Percentiles rank a stretch among this genome's conserved stretches.
phyloP scores from a whole-genome alignment of 108 stramenopile genomes.

The Aurantiochytrium sp. region DNA sequence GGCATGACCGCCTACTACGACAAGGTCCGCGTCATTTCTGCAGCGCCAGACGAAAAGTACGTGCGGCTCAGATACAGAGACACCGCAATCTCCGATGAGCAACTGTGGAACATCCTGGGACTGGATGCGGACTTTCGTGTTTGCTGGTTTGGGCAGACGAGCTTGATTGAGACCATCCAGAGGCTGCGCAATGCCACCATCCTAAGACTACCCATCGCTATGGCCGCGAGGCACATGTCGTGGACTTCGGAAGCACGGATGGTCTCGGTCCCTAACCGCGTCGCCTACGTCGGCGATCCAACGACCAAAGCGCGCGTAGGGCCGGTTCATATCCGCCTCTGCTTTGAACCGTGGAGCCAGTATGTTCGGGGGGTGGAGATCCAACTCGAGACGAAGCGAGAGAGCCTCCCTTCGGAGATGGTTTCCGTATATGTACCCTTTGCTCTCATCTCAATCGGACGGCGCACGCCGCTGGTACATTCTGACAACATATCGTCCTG shows the following conservation, averaged over 20 bases:
- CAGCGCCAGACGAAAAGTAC: neutral
- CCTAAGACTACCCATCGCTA: too few species aligned
- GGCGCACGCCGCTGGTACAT: neutral
- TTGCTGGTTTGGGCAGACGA: neutral
- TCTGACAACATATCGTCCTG: neutral
- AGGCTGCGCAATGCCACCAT: neutral
- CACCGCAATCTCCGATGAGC: neutral
- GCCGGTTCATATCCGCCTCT: neutral
- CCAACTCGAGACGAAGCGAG: constrained; percentile 7
- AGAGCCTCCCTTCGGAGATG: neutral
- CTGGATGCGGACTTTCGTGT: neutral
- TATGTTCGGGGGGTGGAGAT: neutral
- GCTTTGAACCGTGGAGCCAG: constrained; percentile 10
- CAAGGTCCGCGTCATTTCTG: neutral
- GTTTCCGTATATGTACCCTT: neutral
- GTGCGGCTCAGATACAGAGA: neutral
- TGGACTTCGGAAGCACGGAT: neutral
- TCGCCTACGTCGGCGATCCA: neutral
- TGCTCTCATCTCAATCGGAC: neutral
- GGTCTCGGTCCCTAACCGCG: neutral
- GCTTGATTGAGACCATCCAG: neutral
- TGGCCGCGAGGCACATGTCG: too few species aligned
- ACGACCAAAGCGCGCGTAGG: neutral
- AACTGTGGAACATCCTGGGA: neutral
- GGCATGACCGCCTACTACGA: neutral